Conservation (phyloP, 805 yeast genomes). For the Saccharomycopsis selenospora region DNA sequence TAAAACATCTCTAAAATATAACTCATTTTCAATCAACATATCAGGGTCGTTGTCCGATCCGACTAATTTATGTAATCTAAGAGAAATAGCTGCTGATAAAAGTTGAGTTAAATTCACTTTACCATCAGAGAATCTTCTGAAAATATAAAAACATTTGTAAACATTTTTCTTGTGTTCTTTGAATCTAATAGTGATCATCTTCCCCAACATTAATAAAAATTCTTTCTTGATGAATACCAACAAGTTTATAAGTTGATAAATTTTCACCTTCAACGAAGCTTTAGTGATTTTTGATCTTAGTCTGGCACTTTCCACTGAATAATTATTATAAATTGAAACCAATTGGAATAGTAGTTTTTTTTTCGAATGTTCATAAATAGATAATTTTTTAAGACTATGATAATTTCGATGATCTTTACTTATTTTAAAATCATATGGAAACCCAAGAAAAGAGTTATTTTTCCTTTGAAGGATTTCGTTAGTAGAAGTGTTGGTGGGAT, state of each 20-base stretch:
- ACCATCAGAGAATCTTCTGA: slow-evolving; percentile 17
- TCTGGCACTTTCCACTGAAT: neutral
- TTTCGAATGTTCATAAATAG: neutral
- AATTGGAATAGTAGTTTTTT: neutral
- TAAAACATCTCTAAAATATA: slow-evolving; percentile 25
- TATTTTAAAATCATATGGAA: slow-evolving; percentile 11
- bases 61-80: slow-evolving; percentile 7
- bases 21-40: slow-evolving; percentile 23
- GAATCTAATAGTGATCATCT: neutral
- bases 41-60: slow-evolving; percentile 24
- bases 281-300: neutral
- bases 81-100: slow-evolving; percentile 6
- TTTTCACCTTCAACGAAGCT: neutral
- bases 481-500: too few relatives aligned
- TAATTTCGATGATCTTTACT: slow-evolving; percentile 5
- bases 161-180: neutral
- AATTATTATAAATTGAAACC: neutral
- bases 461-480: neutral
- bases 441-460: slow-evolving; percentile 3
- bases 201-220: neutral
- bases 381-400: neutral
- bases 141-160: slow-evolving; percentile 10
- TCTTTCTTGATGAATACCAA: neutral
- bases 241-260: neutral
- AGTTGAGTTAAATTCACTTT: slow-evolving; percentile 13